phyloP scores from a whole-genome alignment of 495 filamentous ascomycete genomes.

The Neurospora sp. region DNA sequence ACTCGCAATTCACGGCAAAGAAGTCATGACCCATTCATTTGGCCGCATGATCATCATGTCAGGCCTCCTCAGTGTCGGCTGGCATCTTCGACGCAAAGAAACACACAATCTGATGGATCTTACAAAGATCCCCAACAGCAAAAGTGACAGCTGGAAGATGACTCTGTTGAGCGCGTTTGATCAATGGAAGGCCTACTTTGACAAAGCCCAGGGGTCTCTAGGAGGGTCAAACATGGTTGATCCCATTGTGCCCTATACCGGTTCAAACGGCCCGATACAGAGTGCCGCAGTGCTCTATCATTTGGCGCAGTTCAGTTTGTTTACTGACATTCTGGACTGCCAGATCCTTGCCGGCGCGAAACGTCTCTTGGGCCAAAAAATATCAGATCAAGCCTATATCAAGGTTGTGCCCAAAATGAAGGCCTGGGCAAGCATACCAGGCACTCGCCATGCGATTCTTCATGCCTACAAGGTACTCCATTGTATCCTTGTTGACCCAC shows the following conservation, averaged over 20 bases:
- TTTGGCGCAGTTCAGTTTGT: conserved; percentile 88
- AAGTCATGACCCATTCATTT: conserved; percentile 84
- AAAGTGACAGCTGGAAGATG: conserved; percentile 80
- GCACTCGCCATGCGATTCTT: conserved; percentile 81
- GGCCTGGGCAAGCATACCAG: conserved; percentile 70
- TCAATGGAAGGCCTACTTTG: conserved; percentile 88
- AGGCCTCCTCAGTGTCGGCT: conserved; percentile 82
- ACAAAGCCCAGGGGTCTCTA: conserved; percentile 49
- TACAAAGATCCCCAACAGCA: conserved; percentile 58
- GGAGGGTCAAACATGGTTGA: conserved; percentile 31
- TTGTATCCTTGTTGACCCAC: conserved; percentile 56
- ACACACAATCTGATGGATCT: conserved; percentile 77
- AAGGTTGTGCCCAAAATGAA: conserved; percentile 75
- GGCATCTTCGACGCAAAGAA: conserved; percentile 94
- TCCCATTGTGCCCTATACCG: conserved; percentile 24
- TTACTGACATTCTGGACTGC: conserved; percentile 88
- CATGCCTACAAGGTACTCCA: conserved; percentile 82
- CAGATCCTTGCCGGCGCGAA: conserved; percentile 86
- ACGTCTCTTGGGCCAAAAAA: conserved; percentile 72
- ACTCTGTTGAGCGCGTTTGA: conserved; percentile 81
- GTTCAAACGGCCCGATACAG: conserved; percentile 70
- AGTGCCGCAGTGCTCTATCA: conserved; percentile 81
- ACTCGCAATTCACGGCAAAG: conserved; percentile 75
- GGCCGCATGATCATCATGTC: conserved; percentile 93
- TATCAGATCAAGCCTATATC: conserved; percentile 68